phyloP scores from a whole-genome alignment of 768 basidiomycete species.

The Hericium rajendrae region DNA sequence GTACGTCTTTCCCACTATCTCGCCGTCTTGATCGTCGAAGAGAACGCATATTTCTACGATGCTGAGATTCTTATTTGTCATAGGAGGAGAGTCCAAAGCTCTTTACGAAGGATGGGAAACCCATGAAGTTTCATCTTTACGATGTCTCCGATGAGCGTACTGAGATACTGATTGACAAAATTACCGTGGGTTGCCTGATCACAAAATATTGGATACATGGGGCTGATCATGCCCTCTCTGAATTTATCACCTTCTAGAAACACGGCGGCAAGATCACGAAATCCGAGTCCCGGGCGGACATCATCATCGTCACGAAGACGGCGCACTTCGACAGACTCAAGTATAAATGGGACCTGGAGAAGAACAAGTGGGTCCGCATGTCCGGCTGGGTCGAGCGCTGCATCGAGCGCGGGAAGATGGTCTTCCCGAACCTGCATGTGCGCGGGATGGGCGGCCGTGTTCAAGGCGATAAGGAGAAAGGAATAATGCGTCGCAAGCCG shows the following conservation, averaged over 20 bases:
- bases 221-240: too few species aligned
- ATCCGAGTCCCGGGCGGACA: slow-evolving; percentile 1
- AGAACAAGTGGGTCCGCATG: slow-evolving; percentile 8
- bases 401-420: slow-evolving; percentile 2
- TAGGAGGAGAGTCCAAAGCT: neutral
- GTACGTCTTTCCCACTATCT: too few species aligned
- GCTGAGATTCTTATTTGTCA: neutral
- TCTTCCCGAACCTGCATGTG: neutral
- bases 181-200: neutral
- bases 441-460: neutral
- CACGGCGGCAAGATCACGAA: slow-evolving; percentile 8
- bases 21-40: too few species aligned
- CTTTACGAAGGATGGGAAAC: neutral
- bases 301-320: slow-evolving; percentile 3
- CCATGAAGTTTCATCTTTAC: neutral
- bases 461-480: slow-evolving; percentile 4
- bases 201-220: neutral
- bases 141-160: neutral
- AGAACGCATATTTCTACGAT: too few species aligned
- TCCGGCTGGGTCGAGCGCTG: slow-evolving; percentile 12
- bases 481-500: neutral
- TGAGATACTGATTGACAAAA: neutral
- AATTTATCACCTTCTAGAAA: neutral
- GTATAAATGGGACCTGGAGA: slow-evolving; percentile 6
- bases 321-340: slow-evolving; percentile 3